A percentile compares a stretch with the other conserved stretches of the same genome.
Evolutionary conservation across 805 yeast genomes (phyloP).

Genomic region (Cyberlindnera amylophila): DNA sequence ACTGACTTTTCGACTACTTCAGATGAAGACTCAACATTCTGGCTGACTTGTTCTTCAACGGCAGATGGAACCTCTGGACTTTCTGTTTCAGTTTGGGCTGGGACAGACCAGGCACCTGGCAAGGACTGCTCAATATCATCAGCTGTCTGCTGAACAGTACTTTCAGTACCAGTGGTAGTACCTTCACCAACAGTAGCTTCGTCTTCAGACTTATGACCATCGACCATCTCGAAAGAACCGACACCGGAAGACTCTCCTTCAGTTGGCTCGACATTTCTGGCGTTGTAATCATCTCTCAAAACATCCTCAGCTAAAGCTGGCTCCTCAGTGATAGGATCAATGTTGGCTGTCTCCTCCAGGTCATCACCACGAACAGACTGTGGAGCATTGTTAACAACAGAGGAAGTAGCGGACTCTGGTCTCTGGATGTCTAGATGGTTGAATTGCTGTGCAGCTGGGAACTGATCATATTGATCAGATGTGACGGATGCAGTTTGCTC

Average conservation of each 20-base stretch:
- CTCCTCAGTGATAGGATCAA: too few species aligned
- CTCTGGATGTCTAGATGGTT: constrained; percentile 37
- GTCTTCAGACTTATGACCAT: constrained; percentile 16
- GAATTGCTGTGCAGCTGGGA: constrained; percentile 18
- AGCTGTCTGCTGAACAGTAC: constrained; percentile 12
- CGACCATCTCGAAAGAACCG: constrained; percentile 27
- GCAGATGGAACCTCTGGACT: neutral
- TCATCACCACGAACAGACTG: constrained; percentile 81
- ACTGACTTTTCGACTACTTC: too few species aligned
- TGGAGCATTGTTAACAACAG: constrained; percentile 90
- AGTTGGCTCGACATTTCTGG: constrained; percentile 22
- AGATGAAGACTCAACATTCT: too few species aligned
- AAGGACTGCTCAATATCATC: constrained; percentile 25
- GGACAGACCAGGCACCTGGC: constrained; percentile 30
- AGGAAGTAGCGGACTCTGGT: constrained; percentile 81
- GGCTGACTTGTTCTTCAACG: too few species aligned
- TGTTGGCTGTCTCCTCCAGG: too few species aligned
- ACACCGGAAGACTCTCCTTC: constrained; percentile 24
- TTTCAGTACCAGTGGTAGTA: constrained; percentile 2
- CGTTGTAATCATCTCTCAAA: too few species aligned
- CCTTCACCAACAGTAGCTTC: constrained; percentile 13
- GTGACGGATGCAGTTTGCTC: constrained; percentile 26
- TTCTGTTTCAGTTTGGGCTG: neutral
- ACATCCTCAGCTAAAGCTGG: too few species aligned
- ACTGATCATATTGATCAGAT: constrained; percentile 25